Evolutionary conservation across 352 stramenopile genomes (phyloP), one percentile per base, ranked within the genome.

Genomic region (Globisporangium rhizosaccharum): DNA sequence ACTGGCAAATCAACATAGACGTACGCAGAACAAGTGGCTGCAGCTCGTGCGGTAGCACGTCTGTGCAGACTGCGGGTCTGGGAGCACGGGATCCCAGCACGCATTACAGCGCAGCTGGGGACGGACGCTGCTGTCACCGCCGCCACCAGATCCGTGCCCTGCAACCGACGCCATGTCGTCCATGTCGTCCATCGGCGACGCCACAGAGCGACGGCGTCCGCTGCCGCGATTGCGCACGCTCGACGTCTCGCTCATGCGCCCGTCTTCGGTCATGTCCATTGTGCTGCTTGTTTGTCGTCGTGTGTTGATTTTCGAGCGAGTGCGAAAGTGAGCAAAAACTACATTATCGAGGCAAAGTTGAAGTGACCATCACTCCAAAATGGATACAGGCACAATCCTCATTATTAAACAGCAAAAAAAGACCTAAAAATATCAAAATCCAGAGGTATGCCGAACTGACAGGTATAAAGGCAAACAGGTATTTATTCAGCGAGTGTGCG

Each of bases 21-120:
- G 54, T 56, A 77, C 82, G 56, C 82, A 92, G 51, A 92, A 92
- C 20, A 92, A 63, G 51, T 92, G 82, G 1, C 82, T 86, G 51
- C 82, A 92, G 18, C 64, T 82, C 2, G 80, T 92, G 33, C 82
- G 80, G 51, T 92, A 92, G 65, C 82, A 92, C 11, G 80, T 92
- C 51, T 92, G 78, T 1, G 82, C 82, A 0, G 80, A 82, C 57
- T 90, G 76, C 37, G 67, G 55, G 25, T 86, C 79, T 2, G 71
- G 71, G 10, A 92, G 68, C 14, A 92, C 72, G 15, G 68, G 72
- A 30, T 88, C 82, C 82, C 82, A 92, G 66, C 82, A 92, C 39
- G 76, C 72, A 51, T 92, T 92, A 57, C 82, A 92, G 9, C 82
- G 70, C 53, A 92, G 53, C 51, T 89, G 80, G 18, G 82, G 80